Base-by-base conservation (phyloP, 1,139 yeast species). In the Yamadazyma pseudoaaseri region DNA sequence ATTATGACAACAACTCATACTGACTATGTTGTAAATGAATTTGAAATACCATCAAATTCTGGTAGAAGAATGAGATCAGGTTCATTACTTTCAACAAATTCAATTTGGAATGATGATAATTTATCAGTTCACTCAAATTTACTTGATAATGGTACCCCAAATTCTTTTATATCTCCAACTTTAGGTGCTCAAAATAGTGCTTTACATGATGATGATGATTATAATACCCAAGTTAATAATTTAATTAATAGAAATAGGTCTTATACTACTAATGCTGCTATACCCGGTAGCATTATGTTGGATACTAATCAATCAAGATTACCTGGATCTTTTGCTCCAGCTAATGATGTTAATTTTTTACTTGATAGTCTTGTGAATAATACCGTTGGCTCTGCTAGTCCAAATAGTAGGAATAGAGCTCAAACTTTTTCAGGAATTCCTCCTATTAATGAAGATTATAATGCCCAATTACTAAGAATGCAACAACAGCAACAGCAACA, bases 101-200 rank as follows among this genome's bases (percentile, higher is more conserved):
- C 73, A 30, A 70, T 70, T 35, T 70, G 76, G 76, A 70, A 70
- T 43, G 75, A 70, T 53, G 76, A 62, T 43, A 49, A 52, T 23
- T 44, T 42, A 3, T 37, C 39, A 8, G 23, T 26, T n/a, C 36
- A 36, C 18, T 34, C 42, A 7, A 29, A 20, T 12, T 35, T 35
- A 18, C 25, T 32, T 30, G 36, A 38, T 12, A 30, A 31, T 16
- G 37, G 37, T 2, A 38, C 44, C 9, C 42, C 44, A 9, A 45
- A 50, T 16, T 38, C 51, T 11, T 60, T 58, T 35, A 47, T 62
- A 20, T 63, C 66, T 45, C 71, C 71, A 4, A 45, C 51, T 20
- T 47, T 60, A 10, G 44, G 54, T 2, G 59, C 69, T 6, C 70
- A 60, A 31, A 43, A 44, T 17, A 37, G 48, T 6, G 26, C 23